phyloP scores from a whole-genome alignment of 306 rosid genomes.

The Citrullus mucosospermus region DNA sequence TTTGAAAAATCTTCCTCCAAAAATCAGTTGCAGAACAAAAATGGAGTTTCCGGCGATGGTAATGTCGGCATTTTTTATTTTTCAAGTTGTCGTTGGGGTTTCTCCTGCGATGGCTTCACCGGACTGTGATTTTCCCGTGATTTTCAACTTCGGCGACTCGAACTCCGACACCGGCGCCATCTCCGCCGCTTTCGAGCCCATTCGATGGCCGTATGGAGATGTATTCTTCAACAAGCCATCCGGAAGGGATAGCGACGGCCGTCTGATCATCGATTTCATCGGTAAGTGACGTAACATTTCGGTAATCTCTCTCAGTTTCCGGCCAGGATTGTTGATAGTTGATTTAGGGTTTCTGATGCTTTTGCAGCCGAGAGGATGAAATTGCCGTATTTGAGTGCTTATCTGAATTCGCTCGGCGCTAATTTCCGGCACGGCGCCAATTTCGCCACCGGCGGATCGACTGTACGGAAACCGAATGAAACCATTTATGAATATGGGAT shows the following conservation, averaged over 20 bases:
- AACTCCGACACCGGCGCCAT: slow-evolving; percentile 94
- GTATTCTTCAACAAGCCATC: slow-evolving; percentile 57
- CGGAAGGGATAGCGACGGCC: slow-evolving; percentile 79
- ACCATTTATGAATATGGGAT: slow-evolving; percentile 72
- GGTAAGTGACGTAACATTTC: slow-evolving; percentile 21
- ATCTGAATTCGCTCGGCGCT: slow-evolving; percentile 76
- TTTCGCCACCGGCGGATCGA: slow-evolving; percentile 92
- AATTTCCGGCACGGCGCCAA: slow-evolving; percentile 77
- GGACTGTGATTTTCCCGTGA: slow-evolving; percentile 59
- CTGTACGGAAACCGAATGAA: slow-evolving; percentile 70
- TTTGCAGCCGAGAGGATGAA: slow-evolving; percentile 56
- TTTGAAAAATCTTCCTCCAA: background rate
- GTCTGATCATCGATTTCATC: slow-evolving; percentile 74
- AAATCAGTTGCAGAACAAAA: background rate
- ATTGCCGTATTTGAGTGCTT: slow-evolving; percentile 81
- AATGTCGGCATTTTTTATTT: background rate
- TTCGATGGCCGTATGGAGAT: slow-evolving; percentile 53
- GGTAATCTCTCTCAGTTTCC: background rate
- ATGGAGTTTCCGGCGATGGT: background rate
- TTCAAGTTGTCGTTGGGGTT: background rate
- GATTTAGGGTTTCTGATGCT: background rate
- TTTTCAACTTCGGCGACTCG: slow-evolving; percentile 94
- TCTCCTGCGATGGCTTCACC: slow-evolving; percentile 6
- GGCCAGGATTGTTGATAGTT: background rate
- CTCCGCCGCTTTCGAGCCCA: slow-evolving; percentile 72